Evolutionary conservation across 2,329 filamentous ascomycete genomes (phyloP), one percentile per base, ranked within the genome.

Genomic region (Mariannaea elegans): DNA sequence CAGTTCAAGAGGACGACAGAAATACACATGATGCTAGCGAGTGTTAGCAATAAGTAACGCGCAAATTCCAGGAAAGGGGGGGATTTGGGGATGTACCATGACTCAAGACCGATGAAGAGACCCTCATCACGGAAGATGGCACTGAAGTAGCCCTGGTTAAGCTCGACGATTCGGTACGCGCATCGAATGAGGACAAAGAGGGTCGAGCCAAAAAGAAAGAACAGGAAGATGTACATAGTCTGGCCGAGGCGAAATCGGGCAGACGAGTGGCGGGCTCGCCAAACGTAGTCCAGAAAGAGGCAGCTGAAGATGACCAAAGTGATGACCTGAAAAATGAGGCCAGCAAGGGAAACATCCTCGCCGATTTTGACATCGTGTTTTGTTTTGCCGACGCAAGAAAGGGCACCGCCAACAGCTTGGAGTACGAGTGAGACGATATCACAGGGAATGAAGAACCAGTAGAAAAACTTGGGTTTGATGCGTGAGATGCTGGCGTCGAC

Each of bases 121-220:
- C 45, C 52, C 34, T 71, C 65, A 10, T 71, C 59, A 41, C 69
- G 60, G 52, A 71, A 71, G 7, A 69, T 53, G 14, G 54, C 62
- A 48, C 68, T 70, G 31, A 68, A 71, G 75, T 84, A 89, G 2
- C 86, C 86, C 27, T 84, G 77, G 42, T 79, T 80, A 56, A 89
- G 70, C 75, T 89, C 87, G 0, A 81, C 82, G 27, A 87, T 83
- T 42, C 87, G 81, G 66, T 86, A 89, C 24, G 83, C 79, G 47
- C 82, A 86, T 21, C 87, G 77, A 7, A 84, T 79, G 49, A 88
- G 80, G 62, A 89, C 83, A 50, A 81, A 80, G 7, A 87, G 42
- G 3, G 84, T 87, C 1, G 84, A 80, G 3, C 84, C 67, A 2
- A 76, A 72, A 10, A 87, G 73, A 21, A 81, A 82, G 18, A 68